Conservation (phyloP, 2,329 filamentous ascomycete species). For the Didymella exigua region DNA sequence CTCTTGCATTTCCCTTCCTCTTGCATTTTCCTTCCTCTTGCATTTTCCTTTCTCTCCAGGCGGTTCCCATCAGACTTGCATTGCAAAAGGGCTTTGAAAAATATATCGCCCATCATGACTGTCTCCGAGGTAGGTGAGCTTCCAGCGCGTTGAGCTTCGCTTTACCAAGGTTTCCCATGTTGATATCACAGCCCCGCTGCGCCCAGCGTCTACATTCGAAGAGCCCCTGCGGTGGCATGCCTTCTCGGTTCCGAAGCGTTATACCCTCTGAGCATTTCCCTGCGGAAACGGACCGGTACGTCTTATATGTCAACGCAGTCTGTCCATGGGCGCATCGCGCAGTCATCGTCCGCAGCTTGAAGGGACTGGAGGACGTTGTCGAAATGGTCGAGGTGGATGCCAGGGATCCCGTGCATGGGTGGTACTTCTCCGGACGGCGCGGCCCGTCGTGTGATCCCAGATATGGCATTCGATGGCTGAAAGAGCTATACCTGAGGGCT, state of each 20-base stretch:
- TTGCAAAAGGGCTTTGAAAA: background rate
- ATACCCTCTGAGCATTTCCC: slow-evolving; percentile 63
- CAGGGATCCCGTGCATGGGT: slow-evolving; percentile 36
- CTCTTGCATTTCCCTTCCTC: too few relatives aligned
- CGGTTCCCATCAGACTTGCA: slow-evolving; percentile 4
- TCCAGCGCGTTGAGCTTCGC: background rate
- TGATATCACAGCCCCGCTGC: background rate
- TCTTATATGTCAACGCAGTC: slow-evolving; percentile 64
- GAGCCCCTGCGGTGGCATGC: slow-evolving; percentile 4
- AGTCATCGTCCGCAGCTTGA: slow-evolving; percentile 56
- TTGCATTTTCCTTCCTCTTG: too few relatives aligned
- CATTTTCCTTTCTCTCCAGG: slow-evolving; percentile 1
- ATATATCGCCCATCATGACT: slow-evolving; percentile 17
- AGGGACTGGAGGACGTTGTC: slow-evolving; percentile 58
- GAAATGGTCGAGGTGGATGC: slow-evolving; percentile 54
- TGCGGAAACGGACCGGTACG: slow-evolving; percentile 65
- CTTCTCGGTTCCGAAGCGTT: slow-evolving; percentile 57
- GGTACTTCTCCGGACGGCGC: slow-evolving; percentile 39
- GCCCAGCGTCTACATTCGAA: background rate
- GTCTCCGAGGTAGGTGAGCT: slow-evolving; percentile 18
- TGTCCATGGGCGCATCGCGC: slow-evolving; percentile 68
- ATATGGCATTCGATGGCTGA: slow-evolving; percentile 46
- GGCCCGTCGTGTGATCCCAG: slow-evolving; percentile 39
- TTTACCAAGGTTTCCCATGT: background rate
- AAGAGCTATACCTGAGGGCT: slow-evolving; percentile 74